Conservation (phyloP, 2,329 filamentous ascomycete genomes). For the Colletotrichum echinochloae region DNA sequence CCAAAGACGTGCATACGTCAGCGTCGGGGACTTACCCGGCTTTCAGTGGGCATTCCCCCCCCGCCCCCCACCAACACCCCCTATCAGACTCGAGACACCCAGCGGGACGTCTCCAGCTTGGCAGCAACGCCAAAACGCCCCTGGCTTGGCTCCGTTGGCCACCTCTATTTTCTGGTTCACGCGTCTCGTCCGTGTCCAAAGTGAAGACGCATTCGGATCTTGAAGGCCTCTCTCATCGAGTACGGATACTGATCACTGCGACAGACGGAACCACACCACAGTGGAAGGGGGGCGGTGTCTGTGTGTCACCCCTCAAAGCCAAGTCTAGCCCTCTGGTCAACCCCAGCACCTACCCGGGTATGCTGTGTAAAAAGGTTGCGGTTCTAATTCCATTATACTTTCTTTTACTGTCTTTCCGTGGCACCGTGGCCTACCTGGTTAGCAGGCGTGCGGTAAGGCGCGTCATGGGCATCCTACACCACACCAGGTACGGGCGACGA, state of each 20-base stretch:
- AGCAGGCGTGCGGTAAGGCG: no score
- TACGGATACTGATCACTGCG: not conserved
- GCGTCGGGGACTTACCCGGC: constrained; percentile 1
- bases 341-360: not conserved
- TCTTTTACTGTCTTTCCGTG: not conserved
- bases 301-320: not conserved
- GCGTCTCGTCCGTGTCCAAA: not conserved
- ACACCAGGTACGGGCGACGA: not conserved
- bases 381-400: not conserved
- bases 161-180: not conserved
- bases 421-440: no score
- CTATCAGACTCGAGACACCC: constrained; percentile 5
- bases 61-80: not conserved
- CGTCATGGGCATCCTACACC: not conserved
- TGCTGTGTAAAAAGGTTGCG: not conserved
- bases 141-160: constrained; percentile 20
- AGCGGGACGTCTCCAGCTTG: constrained; percentile 33
- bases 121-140: constrained; percentile 31
- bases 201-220: not conserved
- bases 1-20: constrained; percentile 18
- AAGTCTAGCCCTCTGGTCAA: not conserved
- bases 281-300: not conserved
- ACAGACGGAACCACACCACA: not conserved
- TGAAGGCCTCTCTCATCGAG: not conserved
- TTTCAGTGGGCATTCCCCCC: constrained; percentile 18